Evolutionary conservation across 176 grass and related monocot genomes (phyloP), one percentile per base, ranked within the genome.

Genomic region (Eremochloa ophiuroides): DNA sequence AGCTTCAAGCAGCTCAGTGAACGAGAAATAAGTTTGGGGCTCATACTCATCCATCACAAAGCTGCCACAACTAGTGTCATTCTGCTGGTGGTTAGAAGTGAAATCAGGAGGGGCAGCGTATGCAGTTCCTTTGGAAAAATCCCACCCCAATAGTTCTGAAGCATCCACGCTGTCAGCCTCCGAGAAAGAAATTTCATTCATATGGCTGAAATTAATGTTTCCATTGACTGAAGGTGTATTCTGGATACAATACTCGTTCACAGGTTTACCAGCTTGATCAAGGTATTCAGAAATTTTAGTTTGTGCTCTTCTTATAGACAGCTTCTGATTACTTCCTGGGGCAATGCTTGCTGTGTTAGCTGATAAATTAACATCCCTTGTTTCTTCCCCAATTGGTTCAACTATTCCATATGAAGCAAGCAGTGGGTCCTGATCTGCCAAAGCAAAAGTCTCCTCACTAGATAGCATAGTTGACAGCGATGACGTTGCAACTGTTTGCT

Each of bases 291-390:
- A 59, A 44, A 60, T 84, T 84, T 83, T 91, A 81, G 73, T 44
- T 20, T 89, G 90, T 60, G 91, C 73, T 82, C 96, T 98, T 86
- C 96, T 93, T 55, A 98, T 69, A 30, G 93, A 93, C 69, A 98
- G 74, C 43, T 95, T 98, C 70, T 95, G 86, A 69, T 91, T 90
- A 64, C 59, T 77, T 73, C 83, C 83, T 27, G 66, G 55, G 2
- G 66, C 53, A 61, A 86, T 56, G 20, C 39, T 82, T 77, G 37
- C 10, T 60, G 66, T 80, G 71, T 58, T 86, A 29, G 39, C 66
- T 58, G 87, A 80, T 51, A 69, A 71, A 86, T 83, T 75, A 81
- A 76, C 59, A 77, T 89, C 87, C 34, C 67, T 4, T 22, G 55
- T 76, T 71, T 85, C 83, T 43, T 67, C 56, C 56, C 37, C 37